phyloP scores from a whole-genome alignment of 768 basidiomycete species.

The Termitomyces sp. region DNA sequence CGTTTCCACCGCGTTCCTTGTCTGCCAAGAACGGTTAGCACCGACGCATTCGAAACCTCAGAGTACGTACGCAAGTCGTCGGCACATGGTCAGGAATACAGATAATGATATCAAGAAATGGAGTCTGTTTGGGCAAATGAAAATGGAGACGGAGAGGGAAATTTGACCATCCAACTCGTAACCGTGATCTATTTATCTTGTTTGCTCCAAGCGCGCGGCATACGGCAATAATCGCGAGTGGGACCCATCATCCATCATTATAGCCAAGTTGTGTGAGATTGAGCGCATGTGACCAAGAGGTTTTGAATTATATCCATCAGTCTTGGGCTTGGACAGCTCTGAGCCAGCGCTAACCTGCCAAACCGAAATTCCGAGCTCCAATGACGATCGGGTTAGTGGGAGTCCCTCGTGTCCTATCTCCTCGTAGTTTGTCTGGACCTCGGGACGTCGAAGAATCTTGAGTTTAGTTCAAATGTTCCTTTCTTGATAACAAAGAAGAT shows the following conservation, averaged over 20 bases:
- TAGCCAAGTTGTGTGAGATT: slow-evolving; percentile 30
- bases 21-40: slow-evolving; percentile 28
- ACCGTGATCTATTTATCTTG: slow-evolving; percentile 14
- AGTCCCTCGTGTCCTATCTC: slow-evolving; percentile 5
- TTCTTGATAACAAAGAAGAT: slow-evolving; percentile 10
- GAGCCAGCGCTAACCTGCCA: background rate
- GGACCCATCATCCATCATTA: slow-evolving; percentile 16
- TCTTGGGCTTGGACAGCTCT: background rate
- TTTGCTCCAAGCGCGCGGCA: slow-evolving; percentile 18
- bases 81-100: slow-evolving; percentile 50
- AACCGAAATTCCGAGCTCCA: slow-evolving; percentile 11
- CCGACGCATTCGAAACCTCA: slow-evolving; percentile 9
- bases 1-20: slow-evolving; percentile 74
- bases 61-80: slow-evolving; percentile 65
- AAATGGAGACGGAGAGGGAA: slow-evolving; percentile 1
- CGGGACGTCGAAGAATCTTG: background rate
- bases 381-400: background rate
- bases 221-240: slow-evolving; percentile 25
- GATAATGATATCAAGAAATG: background rate
- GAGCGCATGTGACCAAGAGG: slow-evolving; percentile 27
- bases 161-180: background rate
- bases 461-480: background rate
- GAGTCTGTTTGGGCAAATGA: background rate
- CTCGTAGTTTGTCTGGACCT: slow-evolving; percentile 5
- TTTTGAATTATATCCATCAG: slow-evolving; percentile 11